Conservation (phyloP, 495 filamentous ascomycete genomes). For the Aspergillus panamensis region DNA sequence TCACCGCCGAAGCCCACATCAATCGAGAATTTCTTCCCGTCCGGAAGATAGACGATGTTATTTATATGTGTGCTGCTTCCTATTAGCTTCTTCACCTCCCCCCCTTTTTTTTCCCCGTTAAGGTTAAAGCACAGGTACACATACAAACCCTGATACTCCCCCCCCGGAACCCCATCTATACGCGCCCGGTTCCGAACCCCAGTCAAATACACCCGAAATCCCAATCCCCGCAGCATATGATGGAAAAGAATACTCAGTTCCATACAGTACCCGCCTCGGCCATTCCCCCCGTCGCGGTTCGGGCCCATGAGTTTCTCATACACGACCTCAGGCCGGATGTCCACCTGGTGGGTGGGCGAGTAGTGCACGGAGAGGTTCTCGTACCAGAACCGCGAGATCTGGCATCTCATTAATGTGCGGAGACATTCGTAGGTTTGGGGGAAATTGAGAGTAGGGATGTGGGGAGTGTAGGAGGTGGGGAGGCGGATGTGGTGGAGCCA, state of each 20-base stretch:
- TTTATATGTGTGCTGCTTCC: slow-evolving; percentile 61
- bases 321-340: slow-evolving; percentile 54
- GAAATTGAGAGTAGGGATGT: slow-evolving; percentile 22
- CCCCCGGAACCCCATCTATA: slow-evolving; percentile 28
- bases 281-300: slow-evolving; percentile 26
- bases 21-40: slow-evolving; percentile 50
- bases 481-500: slow-evolving; percentile 26
- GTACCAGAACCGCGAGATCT: slow-evolving; percentile 63
- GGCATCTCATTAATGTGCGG: slow-evolving; percentile 33
- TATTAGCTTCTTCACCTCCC: neutral
- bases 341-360: slow-evolving; percentile 47
- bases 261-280: slow-evolving; percentile 76
- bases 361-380: slow-evolving; percentile 64
- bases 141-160: slow-evolving; percentile 44
- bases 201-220: slow-evolving; percentile 54
- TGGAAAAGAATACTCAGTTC: slow-evolving; percentile 69
- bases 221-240: slow-evolving; percentile 58
- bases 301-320: slow-evolving; percentile 60
- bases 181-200: slow-evolving; percentile 41
- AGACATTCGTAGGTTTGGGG: slow-evolving; percentile 27
- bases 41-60: slow-evolving; percentile 58
- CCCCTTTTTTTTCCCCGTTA: neutral
- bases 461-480: slow-evolving; percentile 20
- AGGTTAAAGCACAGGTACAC: neutral
- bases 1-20: slow-evolving; percentile 72